These are phyloP conservation scores for Thelonectria blattea DNA, from an alignment of 2,329 filamentous ascomycete species.

Conservation along the genomic window DNA sequence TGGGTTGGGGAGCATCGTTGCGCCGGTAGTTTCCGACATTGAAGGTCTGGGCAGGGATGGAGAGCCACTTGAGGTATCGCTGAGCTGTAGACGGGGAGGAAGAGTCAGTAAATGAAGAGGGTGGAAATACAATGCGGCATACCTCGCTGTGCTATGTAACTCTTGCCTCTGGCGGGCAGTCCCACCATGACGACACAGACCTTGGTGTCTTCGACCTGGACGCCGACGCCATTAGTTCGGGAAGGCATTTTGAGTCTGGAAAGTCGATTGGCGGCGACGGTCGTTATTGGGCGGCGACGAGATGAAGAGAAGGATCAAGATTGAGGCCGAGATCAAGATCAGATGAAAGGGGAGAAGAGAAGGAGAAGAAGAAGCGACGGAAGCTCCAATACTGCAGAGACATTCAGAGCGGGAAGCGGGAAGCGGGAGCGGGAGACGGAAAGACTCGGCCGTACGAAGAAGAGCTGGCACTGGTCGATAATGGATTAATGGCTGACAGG, in stretches of 20 bases:
- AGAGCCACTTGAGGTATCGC: conserved; percentile 95
- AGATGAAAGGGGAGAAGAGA: conserved; percentile 17
- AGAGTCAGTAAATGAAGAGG: conserved; percentile 20
- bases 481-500: conserved; percentile 26
- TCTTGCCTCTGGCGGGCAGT: conserved; percentile 93
- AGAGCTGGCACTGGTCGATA: conserved; percentile 24
- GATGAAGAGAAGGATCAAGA: not conserved
- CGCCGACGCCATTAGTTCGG: conserved; percentile 69
- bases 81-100: conserved; percentile 64
- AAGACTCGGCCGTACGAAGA: conserved; percentile 9
- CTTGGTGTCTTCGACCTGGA: conserved; percentile 92
- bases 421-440: conserved; percentile 4
- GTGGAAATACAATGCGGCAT: not conserved
- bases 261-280: conserved; percentile 22
- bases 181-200: conserved; percentile 99
- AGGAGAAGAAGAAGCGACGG: conserved; percentile 20
- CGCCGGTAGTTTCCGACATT: conserved; percentile 97
- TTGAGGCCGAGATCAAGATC: conserved; percentile 11
- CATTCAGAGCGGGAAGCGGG: conserved; percentile 30
- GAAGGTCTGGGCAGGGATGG: conserved; percentile 91
- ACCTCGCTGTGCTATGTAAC: conserved; percentile 97
- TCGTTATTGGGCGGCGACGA: conserved; percentile 25
- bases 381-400: conserved; percentile 38
- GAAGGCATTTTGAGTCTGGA: conserved; percentile 48
- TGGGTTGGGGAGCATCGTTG: conserved; percentile 85